Evolutionary conservation across 176 grass and related monocot genomes (phyloP).

Genomic region (Carex scoparia): DNA sequence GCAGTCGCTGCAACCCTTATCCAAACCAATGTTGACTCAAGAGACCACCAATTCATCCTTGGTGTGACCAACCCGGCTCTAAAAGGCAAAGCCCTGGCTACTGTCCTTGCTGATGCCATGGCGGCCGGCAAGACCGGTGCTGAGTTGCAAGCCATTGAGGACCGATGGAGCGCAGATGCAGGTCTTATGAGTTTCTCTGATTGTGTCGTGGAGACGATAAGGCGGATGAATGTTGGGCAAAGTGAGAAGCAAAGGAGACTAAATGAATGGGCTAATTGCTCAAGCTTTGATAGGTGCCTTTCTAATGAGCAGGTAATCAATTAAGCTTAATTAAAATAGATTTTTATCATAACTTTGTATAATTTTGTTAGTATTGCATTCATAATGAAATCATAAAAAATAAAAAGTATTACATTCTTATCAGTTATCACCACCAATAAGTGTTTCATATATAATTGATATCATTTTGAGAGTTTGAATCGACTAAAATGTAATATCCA

Average conservation of each 20-base stretch:
- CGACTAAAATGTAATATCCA: background rate
- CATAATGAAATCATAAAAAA: no score
- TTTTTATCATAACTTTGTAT: background rate
- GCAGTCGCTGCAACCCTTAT: slow-evolving; percentile 80
- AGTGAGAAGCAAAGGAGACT: slow-evolving; percentile 53
- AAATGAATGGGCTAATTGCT: slow-evolving; percentile 48
- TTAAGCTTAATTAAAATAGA: background rate
- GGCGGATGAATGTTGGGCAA: slow-evolving; percentile 13
- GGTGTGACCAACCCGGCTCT: slow-evolving; percentile 53
- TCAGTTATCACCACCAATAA: background rate
- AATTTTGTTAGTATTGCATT: background rate
- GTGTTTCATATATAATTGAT: background rate
- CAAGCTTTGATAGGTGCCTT: slow-evolving; percentile 44
- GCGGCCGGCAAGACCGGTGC: slow-evolving; percentile 40
- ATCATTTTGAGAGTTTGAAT: background rate
- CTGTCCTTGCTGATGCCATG: slow-evolving; percentile 44
- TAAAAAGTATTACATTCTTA: background rate
- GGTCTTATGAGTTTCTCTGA: slow-evolving; percentile 72
- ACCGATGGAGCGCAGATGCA: slow-evolving; percentile 54
- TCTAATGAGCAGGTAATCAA: slow-evolving; percentile 39
- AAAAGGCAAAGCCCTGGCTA: slow-evolving; percentile 31
- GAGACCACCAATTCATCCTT: slow-evolving; percentile 90
- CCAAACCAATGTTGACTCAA: slow-evolving; percentile 83
- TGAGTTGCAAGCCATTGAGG: slow-evolving; percentile 70
- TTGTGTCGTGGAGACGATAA: slow-evolving; percentile 52